Evolutionary conservation across 768 basidiomycete genomes (phyloP).

Genomic region (Pleurotus platypus): DNA sequence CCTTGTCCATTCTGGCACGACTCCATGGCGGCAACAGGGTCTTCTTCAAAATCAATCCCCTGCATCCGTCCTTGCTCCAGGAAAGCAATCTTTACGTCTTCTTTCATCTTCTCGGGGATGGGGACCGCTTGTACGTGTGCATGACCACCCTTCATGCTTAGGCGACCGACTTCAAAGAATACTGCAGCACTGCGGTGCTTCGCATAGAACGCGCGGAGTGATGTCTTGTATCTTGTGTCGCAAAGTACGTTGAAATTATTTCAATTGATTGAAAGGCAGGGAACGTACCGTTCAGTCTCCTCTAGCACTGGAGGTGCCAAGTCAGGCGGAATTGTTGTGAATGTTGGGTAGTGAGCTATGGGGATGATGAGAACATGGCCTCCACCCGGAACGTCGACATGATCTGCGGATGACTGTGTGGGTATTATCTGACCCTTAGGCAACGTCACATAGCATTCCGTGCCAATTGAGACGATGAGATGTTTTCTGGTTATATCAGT

Average conservation of each 20-base stretch:
- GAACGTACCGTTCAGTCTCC: slow-evolving; percentile 70
- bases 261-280: neutral
- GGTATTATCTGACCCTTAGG: slow-evolving; percentile 94
- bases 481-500: slow-evolving; percentile 63
- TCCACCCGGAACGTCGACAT: slow-evolving; percentile 78
- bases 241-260: neutral
- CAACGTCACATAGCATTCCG: slow-evolving; percentile 92
- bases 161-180: slow-evolving; percentile 83
- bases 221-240: slow-evolving; percentile 66
- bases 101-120: slow-evolving; percentile 58
- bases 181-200: slow-evolving; percentile 68
- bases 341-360: slow-evolving; percentile 91
- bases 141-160: slow-evolving; percentile 86
- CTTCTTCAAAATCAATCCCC: slow-evolving; percentile 74
- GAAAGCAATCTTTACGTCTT: slow-evolving; percentile 70
- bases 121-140: slow-evolving; percentile 90
- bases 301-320: slow-evolving; percentile 69
- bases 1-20: slow-evolving; percentile 49
- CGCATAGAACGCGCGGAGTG: slow-evolving; percentile 69
- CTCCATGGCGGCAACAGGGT: slow-evolving; percentile 60
- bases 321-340: slow-evolving; percentile 75
- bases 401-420: slow-evolving; percentile 55
- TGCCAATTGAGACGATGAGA: slow-evolving; percentile 90
- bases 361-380: slow-evolving; percentile 94
- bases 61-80: slow-evolving; percentile 57